These are phyloP conservation scores for Clathrus columnatus DNA, from an alignment of 768 basidiomycete species.

Conservation along the genomic window DNA sequence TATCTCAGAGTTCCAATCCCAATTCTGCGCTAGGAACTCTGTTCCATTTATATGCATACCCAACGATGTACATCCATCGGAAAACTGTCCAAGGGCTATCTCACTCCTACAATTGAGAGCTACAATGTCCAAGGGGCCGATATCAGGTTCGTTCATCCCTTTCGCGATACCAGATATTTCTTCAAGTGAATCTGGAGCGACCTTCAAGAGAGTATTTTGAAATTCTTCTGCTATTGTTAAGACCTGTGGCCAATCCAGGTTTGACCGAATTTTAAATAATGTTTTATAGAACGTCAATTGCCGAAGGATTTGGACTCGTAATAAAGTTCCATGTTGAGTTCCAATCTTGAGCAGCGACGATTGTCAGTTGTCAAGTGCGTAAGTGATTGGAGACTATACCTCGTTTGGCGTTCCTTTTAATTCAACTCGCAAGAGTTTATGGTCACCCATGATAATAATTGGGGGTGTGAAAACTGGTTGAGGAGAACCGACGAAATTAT, in stretches of 20 bases:
- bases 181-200: constrained; percentile 23
- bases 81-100: constrained; percentile 28
- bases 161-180: constrained; percentile 29
- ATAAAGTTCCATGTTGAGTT: constrained; percentile 20
- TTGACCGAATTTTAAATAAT: constrained; percentile 24
- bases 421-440: not conserved
- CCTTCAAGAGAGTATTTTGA: constrained; percentile 16
- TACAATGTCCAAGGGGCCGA: constrained; percentile 22
- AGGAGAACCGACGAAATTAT: no score
- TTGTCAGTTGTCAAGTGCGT: not conserved
- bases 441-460: no score
- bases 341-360: constrained; percentile 20
- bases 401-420: constrained; percentile 13
- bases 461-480: no score
- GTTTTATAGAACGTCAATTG: constrained; percentile 25
- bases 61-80: constrained; percentile 28
- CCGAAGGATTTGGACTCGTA: constrained; percentile 22
- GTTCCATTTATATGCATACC: constrained; percentile 20
- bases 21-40: constrained; percentile 28
- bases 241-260: constrained; percentile 26
- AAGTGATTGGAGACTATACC: not conserved
- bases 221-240: constrained; percentile 21
- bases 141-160: constrained; percentile 20
- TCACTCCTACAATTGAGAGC: constrained; percentile 31
- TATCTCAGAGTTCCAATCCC: constrained; percentile 28